These are phyloP conservation scores for Ascochyta koolunga DNA, from an alignment of 2,329 filamentous ascomycete species.

Conservation along the genomic window DNA sequence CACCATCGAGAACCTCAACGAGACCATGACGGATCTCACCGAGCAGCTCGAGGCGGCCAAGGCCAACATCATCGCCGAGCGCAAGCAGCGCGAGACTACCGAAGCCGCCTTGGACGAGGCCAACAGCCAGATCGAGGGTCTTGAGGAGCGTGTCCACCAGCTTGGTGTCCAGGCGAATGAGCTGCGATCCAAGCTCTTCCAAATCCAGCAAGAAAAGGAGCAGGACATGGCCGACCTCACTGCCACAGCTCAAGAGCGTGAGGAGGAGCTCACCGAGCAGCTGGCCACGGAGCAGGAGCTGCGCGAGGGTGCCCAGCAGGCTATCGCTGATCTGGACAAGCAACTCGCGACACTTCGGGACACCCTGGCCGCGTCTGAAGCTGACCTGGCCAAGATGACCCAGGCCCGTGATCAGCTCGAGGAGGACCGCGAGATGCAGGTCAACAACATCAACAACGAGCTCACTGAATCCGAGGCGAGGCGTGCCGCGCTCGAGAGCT, in stretches of 20 bases:
- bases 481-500: constrained; percentile 40
- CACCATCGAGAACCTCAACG: constrained; percentile 39
- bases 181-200: constrained; percentile 55
- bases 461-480: constrained; percentile 42
- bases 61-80: constrained; percentile 49
- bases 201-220: constrained; percentile 52
- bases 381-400: constrained; percentile 29
- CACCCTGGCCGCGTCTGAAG: constrained; percentile 36
- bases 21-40: constrained; percentile 48
- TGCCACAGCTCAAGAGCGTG: constrained; percentile 46
- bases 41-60: constrained; percentile 48
- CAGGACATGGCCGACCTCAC: constrained; percentile 48
- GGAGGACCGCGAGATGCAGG: constrained; percentile 38
- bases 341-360: constrained; percentile 45
- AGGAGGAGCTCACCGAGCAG: constrained; percentile 47
- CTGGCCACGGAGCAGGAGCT: constrained; percentile 48
- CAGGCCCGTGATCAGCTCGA: constrained; percentile 42
- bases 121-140: constrained; percentile 49
- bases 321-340: constrained; percentile 40
- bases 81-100: constrained; percentile 51
- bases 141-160: constrained; percentile 49
- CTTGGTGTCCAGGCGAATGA: constrained; percentile 55
- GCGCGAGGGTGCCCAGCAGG: constrained; percentile 47
- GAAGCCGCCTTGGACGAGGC: constrained; percentile 52
- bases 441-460: constrained; percentile 44